Evolutionary conservation across 2,329 filamentous ascomycete species (phyloP).

Genomic region (Nemania diffusa): DNA sequence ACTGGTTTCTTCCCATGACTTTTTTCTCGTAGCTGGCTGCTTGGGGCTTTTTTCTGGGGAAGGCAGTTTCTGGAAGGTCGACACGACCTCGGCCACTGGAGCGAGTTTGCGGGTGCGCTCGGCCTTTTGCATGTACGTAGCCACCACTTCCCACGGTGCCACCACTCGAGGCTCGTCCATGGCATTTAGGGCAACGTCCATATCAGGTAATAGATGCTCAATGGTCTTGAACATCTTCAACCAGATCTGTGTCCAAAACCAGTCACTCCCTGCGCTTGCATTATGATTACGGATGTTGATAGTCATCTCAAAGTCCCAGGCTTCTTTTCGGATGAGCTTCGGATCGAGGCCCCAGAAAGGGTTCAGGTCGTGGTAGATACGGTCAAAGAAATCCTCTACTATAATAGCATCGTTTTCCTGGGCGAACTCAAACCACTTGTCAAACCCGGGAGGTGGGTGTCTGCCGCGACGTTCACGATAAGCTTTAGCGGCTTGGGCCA

Average conservation of each 20-base stretch:
- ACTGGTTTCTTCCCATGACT: constrained; percentile 64
- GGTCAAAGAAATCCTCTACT: constrained; percentile 63
- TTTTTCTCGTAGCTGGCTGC: constrained; percentile 51
- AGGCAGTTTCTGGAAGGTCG: constrained; percentile 57
- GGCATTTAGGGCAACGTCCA: constrained; percentile 73
- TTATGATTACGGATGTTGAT: constrained; percentile 66
- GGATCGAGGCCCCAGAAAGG: constrained; percentile 67
- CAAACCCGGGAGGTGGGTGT: constrained; percentile 61
- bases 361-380: constrained; percentile 62
- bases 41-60: constrained; percentile 52
- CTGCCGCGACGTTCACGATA: constrained; percentile 60
- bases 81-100: constrained; percentile 57
- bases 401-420: constrained; percentile 55
- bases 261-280: constrained; percentile 63
- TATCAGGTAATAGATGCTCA: constrained; percentile 69
- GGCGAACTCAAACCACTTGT: constrained; percentile 60
- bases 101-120: constrained; percentile 58
- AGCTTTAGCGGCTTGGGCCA: constrained; percentile 57
- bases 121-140: constrained; percentile 64
- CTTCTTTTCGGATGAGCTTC: constrained; percentile 61
- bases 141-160: constrained; percentile 70
- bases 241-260: constrained; percentile 70
- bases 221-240: constrained; percentile 63
- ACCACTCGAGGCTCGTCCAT: constrained; percentile 75
- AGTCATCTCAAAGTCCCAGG: constrained; percentile 68